Evolutionary conservation across 306 rosid species (phyloP).

Genomic region (Citrullus mucosospermus): DNA sequence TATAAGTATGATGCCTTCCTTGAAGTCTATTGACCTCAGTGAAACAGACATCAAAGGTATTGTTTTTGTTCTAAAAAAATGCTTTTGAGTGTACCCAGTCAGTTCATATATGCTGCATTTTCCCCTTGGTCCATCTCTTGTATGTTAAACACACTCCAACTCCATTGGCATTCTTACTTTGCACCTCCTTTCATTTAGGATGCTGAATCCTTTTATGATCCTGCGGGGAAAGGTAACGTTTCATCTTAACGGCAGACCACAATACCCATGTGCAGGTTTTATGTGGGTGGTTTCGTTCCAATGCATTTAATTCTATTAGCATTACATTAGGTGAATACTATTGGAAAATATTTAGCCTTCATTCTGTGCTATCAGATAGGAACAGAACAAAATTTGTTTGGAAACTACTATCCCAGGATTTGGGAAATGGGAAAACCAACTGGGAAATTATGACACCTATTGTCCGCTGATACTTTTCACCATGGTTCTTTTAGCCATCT

Average conservation of each 20-base stretch:
- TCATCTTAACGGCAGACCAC: not conserved
- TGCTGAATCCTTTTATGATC: not conserved
- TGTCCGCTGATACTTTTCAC: not conserved
- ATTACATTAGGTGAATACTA: not conserved
- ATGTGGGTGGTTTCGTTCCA: not conserved
- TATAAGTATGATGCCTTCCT: constrained; percentile 63
- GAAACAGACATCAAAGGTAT: constrained; percentile 66
- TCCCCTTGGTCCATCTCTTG: not conserved
- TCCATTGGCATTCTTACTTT: not conserved
- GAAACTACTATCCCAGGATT: not conserved
- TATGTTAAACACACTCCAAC: not conserved
- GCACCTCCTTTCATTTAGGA: not conserved
- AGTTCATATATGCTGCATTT: not conserved
- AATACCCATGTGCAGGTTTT: not conserved
- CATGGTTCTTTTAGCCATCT: not conserved
- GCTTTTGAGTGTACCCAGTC: not conserved
- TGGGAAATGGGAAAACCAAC: not conserved
- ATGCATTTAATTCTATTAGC: not conserved
- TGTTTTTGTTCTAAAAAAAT: not conserved
- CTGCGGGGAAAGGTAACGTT: not conserved
- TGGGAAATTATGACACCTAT: not conserved
- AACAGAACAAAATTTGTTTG: not conserved
- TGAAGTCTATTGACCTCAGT: constrained; percentile 68
- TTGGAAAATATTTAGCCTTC: not conserved
- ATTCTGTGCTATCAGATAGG: not conserved